Percentiles rank a stretch among this genome's conserved stretches.
These are phyloP conservation scores for Yamadazyma pseudoaaseri DNA, from an alignment of 1,139 yeast genomes.

Conservation along the genomic window DNA sequence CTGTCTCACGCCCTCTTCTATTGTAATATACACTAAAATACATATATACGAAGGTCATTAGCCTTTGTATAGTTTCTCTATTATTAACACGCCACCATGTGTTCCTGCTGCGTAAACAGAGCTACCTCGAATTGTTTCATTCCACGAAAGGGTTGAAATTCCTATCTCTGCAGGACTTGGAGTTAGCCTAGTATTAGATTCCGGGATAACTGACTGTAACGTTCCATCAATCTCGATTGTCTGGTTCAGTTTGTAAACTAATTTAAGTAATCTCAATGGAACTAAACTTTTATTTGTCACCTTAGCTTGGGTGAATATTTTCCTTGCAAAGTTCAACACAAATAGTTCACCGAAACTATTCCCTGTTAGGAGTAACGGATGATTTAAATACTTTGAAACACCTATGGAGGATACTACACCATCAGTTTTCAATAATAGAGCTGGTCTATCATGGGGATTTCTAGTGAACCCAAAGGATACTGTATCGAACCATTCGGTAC, in stretches of 20 bases:
- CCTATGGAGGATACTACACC: conserved; percentile 28
- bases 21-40: no score
- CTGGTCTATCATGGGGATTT: conserved; percentile 36
- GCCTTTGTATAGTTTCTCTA: conserved; percentile 47
- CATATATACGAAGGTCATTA: no score
- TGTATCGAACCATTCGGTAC: conserved; percentile 29
- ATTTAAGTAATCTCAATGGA: conserved; percentile 39
- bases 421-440: conserved; percentile 29
- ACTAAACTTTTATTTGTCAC: conserved; percentile 27
- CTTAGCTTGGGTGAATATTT: conserved; percentile 34
- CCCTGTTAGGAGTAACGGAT: conserved; percentile 64
- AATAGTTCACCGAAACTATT: conserved; percentile 58
- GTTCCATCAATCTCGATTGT: conserved; percentile 23
- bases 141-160: conserved; percentile 62
- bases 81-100: conserved; percentile 61
- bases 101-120: conserved; percentile 67
- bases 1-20: no score
- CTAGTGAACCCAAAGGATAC: conserved; percentile 29
- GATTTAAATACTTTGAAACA: conserved; percentile 40
- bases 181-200: conserved; percentile 26
- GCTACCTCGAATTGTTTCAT: conserved; percentile 49
- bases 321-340: conserved; percentile 36
- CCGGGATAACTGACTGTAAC: conserved; percentile 27
- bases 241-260: conserved; percentile 16
- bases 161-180: conserved; percentile 54